Conservation (phyloP, 2,329 filamentous ascomycete genomes). For the Trichoderma sp. region DNA sequence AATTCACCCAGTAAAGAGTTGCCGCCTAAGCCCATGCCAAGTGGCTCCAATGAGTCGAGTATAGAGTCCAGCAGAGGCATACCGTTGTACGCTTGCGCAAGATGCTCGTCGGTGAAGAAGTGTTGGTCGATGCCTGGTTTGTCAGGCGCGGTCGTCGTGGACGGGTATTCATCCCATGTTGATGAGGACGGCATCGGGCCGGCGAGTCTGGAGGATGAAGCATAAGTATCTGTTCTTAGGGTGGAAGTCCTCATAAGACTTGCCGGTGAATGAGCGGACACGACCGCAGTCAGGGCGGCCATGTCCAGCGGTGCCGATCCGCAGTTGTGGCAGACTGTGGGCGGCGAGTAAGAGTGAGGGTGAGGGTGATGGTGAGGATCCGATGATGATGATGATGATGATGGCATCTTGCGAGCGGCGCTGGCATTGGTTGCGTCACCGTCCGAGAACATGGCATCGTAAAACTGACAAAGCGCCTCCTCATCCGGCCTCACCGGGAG, state of each 20-base stretch:
- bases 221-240: constrained; percentile 14
- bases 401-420: neutral
- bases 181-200: neutral
- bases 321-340: neutral
- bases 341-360: neutral
- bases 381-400: neutral
- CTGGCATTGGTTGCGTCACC: neutral
- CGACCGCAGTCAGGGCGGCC: neutral
- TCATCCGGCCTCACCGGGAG: neutral
- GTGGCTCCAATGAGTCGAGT: neutral
- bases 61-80: neutral
- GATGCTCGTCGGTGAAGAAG: neutral
- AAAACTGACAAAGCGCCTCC: neutral
- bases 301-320: neutral
- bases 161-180: neutral
- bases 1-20: neutral
- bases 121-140: neutral
- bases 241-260: constrained; percentile 5
- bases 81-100: neutral
- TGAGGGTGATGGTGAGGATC: too few species aligned
- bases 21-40: neutral
- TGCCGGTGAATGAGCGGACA: constrained; percentile 10
- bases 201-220: constrained; percentile 6
- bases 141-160: neutral
- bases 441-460: neutral